Evolutionary conservation across 805 yeast species (phyloP), one percentile per base, ranked within the genome.

Genomic region (Candida silvicultrix): DNA sequence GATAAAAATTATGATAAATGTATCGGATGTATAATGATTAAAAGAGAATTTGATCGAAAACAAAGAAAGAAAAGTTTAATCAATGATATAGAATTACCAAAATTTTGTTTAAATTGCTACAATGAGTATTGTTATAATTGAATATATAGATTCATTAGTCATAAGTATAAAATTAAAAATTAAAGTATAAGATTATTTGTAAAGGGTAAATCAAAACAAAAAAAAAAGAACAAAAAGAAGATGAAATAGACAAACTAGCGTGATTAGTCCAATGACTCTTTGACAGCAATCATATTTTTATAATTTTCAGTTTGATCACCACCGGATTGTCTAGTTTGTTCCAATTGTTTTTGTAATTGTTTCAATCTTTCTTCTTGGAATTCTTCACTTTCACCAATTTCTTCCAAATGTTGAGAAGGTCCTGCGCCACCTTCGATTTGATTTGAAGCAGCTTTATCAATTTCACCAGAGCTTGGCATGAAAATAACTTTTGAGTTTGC

Each of bases 401-500:
- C 35, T 38, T 21, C 8, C 11, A 16, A 10, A 38, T 6, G 10
- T 11, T 34, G 23, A 12, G 38, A 25, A 34, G 32, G 7, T n/a
- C 25, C 45, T 28, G 14, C 36, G 20, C 5, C 35, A 31, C 5
- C 25, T 37, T 21, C 18, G 9, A 18, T 16, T 34, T 34, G 37
- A 20, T 21, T 21, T 14, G 39, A 37, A 20, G 39, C 39, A 20
- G 25, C 39, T 20, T 21, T 29, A 45, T 71, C 76, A 48, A 69
- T 61, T 15, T 69, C 70, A 41, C 59, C 62, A 40, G 73, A 68
- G 36, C 71, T 62, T 6, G 89, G 89, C 88, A 83, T 83, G 63
- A 83, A 83, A 28, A 83, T 82, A 44, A 83, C 89, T 64, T 81
- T 79, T n/a, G 85, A 66, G 48, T 76, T 74, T 1, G 87, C 67